Evolutionary conservation across 129 eudicot species (phyloP).

Genomic region (Flaveria bidentis): DNA sequence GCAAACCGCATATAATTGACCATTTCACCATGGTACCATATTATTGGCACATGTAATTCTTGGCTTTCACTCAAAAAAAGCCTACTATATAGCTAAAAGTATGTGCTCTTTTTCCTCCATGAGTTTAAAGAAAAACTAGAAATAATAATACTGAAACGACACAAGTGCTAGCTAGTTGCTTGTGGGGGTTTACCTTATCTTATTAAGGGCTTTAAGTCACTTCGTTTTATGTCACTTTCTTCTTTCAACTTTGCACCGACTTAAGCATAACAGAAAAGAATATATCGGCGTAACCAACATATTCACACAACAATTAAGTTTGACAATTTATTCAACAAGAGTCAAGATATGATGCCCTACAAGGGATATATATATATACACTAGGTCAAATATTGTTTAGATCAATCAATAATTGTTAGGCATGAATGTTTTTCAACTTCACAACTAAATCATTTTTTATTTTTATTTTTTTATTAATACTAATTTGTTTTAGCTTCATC

Average conservation of each 20-base stretch:
- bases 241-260: constrained; percentile 43
- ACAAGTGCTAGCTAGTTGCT: constrained; percentile 38
- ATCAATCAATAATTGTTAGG: constrained; percentile 20
- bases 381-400: constrained; percentile 30
- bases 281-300: constrained; percentile 19
- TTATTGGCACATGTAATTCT: constrained; percentile 43
- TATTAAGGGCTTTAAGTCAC: constrained; percentile 43
- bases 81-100: constrained; percentile 30
- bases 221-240: constrained; percentile 35
- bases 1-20: constrained; percentile 35
- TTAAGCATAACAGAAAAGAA: constrained; percentile 24
- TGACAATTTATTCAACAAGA: constrained; percentile 25
- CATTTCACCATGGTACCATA: constrained; percentile 22
- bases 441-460: neutral
- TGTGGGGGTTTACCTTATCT: constrained; percentile 45
- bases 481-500: neutral
- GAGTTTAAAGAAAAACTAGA: constrained; percentile 5
- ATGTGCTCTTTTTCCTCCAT: constrained; percentile 23
- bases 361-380: constrained; percentile 9
- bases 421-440: constrained; percentile 6
- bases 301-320: constrained; percentile 17
- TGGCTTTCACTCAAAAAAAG: constrained; percentile 44
- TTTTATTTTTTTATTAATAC: neutral
- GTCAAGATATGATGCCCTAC: constrained; percentile 38
- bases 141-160: constrained; percentile 26